A percentile compares a stretch with the other conserved stretches of the same genome.
These are phyloP conservation scores for Torrubiella hemipterigena DNA, from an alignment of 2,329 filamentous ascomycete genomes.

Conservation along the genomic window DNA sequence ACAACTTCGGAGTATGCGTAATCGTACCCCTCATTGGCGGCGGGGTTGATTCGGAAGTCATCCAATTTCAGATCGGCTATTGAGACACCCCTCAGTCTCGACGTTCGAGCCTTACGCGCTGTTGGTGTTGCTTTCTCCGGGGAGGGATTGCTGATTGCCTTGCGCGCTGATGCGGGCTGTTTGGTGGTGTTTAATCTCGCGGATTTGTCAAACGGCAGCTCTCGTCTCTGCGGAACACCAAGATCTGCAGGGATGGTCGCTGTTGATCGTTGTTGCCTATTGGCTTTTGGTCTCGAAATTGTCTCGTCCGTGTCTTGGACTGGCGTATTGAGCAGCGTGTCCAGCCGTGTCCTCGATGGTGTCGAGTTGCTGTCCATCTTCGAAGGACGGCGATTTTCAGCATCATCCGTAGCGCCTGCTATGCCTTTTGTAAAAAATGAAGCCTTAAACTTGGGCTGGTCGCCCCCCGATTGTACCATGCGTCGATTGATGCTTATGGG, in stretches of 20 bases:
- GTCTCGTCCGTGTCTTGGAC: no score
- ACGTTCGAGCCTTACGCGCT: constrained; percentile 2
- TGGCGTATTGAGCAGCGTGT: neutral
- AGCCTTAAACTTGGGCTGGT: constrained; percentile 11
- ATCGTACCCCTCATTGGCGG: constrained; percentile 55
- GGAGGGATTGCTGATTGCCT: constrained; percentile 9
- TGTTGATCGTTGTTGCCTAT: neutral
- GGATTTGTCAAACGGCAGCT: neutral
- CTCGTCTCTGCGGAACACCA: neutral
- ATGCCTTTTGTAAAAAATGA: constrained; percentile 20
- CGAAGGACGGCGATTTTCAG: constrained; percentile 15
- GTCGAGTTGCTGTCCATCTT: constrained; percentile 3
- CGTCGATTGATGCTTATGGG: constrained; percentile 24
- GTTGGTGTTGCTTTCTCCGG: constrained; percentile 8
- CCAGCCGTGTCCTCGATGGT: constrained; percentile 5
- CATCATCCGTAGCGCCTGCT: constrained; percentile 35
- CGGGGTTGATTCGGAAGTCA: constrained; percentile 76
- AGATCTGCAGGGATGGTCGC: neutral
- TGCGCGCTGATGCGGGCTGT: no score
- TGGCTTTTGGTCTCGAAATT: no score
- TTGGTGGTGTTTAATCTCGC: no score
- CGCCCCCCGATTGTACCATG: constrained; percentile 10
- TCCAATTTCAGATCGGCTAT: constrained; percentile 45
- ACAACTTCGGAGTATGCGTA: constrained; percentile 68
- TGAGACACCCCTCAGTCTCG: constrained; percentile 44